Conservation (phyloP, 2,329 filamentous ascomycete genomes). For the Diplodia intermedia region DNA sequence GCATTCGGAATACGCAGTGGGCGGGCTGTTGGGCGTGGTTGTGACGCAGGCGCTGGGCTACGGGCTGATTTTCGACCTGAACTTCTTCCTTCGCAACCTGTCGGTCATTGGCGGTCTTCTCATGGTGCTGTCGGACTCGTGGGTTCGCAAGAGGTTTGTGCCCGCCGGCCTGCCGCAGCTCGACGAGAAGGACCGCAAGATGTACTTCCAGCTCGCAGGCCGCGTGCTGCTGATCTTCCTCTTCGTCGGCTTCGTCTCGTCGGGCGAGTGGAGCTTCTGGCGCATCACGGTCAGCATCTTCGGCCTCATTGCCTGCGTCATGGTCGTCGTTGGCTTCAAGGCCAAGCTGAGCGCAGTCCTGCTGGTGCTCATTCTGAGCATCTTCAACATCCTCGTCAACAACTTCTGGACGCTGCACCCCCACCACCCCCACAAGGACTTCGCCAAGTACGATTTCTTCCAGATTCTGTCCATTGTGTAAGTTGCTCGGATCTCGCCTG, state of each 20-base stretch:
- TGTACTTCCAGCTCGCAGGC: slow-evolving; percentile 99
- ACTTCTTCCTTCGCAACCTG: slow-evolving; percentile 99
- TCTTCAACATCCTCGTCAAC: slow-evolving; percentile 98
- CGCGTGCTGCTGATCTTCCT: slow-evolving; percentile 96
- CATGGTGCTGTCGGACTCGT: slow-evolving; percentile 98
- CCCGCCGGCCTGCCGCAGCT: slow-evolving; percentile 92
- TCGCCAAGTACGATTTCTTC: slow-evolving; percentile 99
- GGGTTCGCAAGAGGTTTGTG: slow-evolving; percentile 96
- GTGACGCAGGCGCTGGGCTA: slow-evolving; percentile 94
- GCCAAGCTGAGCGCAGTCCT: slow-evolving; percentile 98
- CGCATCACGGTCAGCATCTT: slow-evolving; percentile 83
- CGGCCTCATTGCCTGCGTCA: slow-evolving; percentile 89
- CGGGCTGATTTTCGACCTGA: slow-evolving; percentile 97
- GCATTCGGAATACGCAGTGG: slow-evolving; percentile 91
- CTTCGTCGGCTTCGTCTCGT: slow-evolving; percentile 95
- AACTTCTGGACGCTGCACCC: slow-evolving; percentile 99
- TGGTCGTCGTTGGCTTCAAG: slow-evolving; percentile 99
- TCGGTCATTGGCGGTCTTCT: slow-evolving; percentile 96
- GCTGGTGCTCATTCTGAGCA: slow-evolving; percentile 89
- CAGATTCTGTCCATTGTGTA: slow-evolving; percentile 98
- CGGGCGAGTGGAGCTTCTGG: slow-evolving; percentile 90
- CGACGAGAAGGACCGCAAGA: slow-evolving; percentile 99
- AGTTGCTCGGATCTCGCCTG: slow-evolving; percentile 44
- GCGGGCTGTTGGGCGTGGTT: slow-evolving; percentile 87
- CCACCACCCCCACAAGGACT: slow-evolving; percentile 99